Evolutionary conservation across 2,329 filamentous ascomycete genomes (phyloP).

Genomic region (Dactylellina drechsleri): DNA sequence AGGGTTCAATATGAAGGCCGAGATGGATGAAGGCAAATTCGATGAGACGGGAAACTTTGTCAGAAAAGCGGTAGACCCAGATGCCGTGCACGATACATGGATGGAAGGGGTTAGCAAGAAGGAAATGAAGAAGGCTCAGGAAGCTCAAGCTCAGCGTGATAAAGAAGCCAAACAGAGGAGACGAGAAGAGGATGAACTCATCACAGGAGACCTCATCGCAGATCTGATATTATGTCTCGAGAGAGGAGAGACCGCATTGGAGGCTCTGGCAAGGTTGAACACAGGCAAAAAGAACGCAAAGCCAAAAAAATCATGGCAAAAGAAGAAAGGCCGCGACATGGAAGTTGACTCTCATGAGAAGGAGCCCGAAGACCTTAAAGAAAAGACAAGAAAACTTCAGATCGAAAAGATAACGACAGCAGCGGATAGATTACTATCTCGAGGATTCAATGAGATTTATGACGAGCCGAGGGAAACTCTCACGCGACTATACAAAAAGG

Average conservation of each 20-base stretch:
- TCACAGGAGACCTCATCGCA: constrained; percentile 78
- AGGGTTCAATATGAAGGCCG: constrained; percentile 90
- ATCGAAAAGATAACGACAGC: constrained; percentile 88
- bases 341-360: constrained; percentile 69
- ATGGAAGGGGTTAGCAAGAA: constrained; percentile 91
- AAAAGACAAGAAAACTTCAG: constrained; percentile 74
- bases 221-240: constrained; percentile 79
- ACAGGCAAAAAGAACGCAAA: constrained; percentile 70
- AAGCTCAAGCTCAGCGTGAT: constrained; percentile 86
- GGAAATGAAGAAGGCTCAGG: constrained; percentile 87
- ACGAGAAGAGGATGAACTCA: constrained; percentile 76
- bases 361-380: constrained; percentile 73
- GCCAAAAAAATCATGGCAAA: constrained; percentile 71
- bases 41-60: constrained; percentile 92
- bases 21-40: constrained; percentile 92
- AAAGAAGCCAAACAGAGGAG: constrained; percentile 77
- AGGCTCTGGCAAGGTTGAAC: constrained; percentile 84
- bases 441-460: constrained; percentile 90
- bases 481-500: constrained; percentile 81
- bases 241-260: constrained; percentile 83
- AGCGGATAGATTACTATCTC: constrained; percentile 83
- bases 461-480: constrained; percentile 86
- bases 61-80: constrained; percentile 85
- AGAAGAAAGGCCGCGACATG: constrained; percentile 71
- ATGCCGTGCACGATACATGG: constrained; percentile 92